phyloP scores from a whole-genome alignment of 2,329 filamentous ascomycete species.

The Stachybotrys chlorohalonatus region DNA sequence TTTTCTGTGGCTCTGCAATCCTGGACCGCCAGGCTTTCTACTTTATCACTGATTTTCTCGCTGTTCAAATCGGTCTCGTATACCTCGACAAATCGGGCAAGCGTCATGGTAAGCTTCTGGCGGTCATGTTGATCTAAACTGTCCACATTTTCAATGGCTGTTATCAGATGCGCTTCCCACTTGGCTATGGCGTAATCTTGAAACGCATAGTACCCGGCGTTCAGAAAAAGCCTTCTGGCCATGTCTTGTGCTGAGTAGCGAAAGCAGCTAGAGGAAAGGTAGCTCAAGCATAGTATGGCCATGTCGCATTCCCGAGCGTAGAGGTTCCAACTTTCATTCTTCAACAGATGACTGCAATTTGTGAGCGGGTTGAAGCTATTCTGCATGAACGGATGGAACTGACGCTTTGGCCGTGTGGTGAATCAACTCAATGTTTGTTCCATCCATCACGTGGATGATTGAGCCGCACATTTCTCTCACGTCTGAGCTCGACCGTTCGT shows the following conservation, averaged over 20 bases:
- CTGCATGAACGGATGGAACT: conserved; percentile 1
- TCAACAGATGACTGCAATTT: conserved; percentile 10
- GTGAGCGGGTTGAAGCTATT: background rate
- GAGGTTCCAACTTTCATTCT: conserved; percentile 13
- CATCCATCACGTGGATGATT: conserved; percentile 20
- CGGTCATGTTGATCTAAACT: background rate
- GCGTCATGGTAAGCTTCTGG: background rate
- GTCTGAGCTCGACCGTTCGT: conserved; percentile 11
- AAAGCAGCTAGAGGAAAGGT: conserved; percentile 25
- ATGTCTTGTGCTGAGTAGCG: conserved; percentile 3
- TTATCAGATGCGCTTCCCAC: conserved; percentile 23
- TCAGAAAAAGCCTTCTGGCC: conserved; percentile 5
- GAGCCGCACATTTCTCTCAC: conserved; percentile 24
- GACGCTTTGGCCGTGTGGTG: conserved; percentile 27
- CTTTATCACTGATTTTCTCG: background rate
- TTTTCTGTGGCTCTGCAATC: background rate
- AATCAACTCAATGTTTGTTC: conserved; percentile 24
- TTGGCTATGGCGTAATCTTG: conserved; percentile 27
- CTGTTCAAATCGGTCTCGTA: background rate
- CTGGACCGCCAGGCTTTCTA: background rate
- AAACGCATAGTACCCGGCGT: conserved; percentile 22
- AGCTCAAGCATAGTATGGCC: conserved; percentile 20
- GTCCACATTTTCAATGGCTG: conserved; percentile 5
- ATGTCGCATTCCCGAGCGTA: conserved; percentile 19
- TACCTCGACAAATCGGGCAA: background rate